Conservation (phyloP, 352 stramenopile species). For the Peronospora farinosa region DNA sequence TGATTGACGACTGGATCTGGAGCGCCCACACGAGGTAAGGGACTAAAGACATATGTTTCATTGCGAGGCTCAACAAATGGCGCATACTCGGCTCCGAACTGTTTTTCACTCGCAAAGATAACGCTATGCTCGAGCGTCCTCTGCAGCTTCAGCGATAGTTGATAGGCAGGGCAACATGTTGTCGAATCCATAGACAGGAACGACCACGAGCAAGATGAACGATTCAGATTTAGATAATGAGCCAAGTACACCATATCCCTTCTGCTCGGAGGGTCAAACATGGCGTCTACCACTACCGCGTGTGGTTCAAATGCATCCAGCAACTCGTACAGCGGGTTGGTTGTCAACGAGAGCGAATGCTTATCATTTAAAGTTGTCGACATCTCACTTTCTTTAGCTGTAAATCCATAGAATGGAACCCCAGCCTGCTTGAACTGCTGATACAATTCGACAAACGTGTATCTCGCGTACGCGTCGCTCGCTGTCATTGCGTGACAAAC, state of each 20-base stretch:
- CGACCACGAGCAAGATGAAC: constrained; percentile 36
- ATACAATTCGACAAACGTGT: constrained; percentile 45
- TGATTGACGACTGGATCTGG: constrained; percentile 11
- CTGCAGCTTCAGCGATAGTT: constrained; percentile 31
- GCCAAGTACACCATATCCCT: constrained; percentile 32
- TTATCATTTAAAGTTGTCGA: not conserved
- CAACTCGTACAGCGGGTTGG: constrained; percentile 30
- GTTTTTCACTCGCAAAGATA: constrained; percentile 34
- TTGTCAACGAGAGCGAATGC: constrained; percentile 10
- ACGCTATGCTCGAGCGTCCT: constrained; percentile 31
- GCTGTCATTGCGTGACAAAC: constrained; percentile 46
- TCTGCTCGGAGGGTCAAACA: constrained; percentile 28
- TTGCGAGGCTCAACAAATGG: constrained; percentile 18
- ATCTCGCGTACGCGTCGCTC: constrained; percentile 51
- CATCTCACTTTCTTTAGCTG: constrained; percentile 14
- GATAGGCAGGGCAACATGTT: constrained; percentile 43
- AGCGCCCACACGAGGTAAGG: constrained; percentile 18
- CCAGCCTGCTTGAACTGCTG: constrained; percentile 33
- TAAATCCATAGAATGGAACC: constrained; percentile 46
- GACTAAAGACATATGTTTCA: constrained; percentile 30
- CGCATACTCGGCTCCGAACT: constrained; percentile 35
- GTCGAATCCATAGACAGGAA: constrained; percentile 58
- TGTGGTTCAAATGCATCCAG: constrained; percentile 38
- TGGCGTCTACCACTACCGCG: constrained; percentile 37
- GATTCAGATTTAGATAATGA: constrained; percentile 32